Evolutionary conservation across 2,329 filamentous ascomycete genomes (phyloP), one percentile per base, ranked within the genome.

Genomic region (Periconia macrospinosa): DNA sequence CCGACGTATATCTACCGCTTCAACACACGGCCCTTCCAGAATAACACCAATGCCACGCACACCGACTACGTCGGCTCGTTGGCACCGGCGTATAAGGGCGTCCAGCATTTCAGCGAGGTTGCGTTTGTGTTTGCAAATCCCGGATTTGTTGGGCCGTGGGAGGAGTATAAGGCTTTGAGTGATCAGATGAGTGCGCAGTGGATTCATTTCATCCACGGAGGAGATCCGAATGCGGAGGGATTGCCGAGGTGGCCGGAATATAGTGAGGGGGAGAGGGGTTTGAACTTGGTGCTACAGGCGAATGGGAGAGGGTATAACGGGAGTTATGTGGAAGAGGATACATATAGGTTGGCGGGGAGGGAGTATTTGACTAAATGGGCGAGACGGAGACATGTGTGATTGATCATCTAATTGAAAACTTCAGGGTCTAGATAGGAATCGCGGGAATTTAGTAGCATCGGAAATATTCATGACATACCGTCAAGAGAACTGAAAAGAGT

Each of bases 1-100:
- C 69, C 81, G 1, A 77, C 80, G 2, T 88, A 85, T 71, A 82
- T 80, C 55, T 88, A 86, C 72, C 79, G 82, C 45, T 88, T 87
- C 76, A 84, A 87, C 62, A 73, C 71, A 5, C 63, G 67, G 13
- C 70, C 70, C 2, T 74, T 65, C 54, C n/a, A 52, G 27, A 55
- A 67, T 49, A 54, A 53, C 49, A 60, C 61, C 10, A 68, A 67
- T 15, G 56, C 66, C 0, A 66, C 58, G 0, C 65, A 50, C 20
- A 60, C 57, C 6, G 83, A 82, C 17, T 65, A 77, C 8, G 66
- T 77, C 0, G 77, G 78, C n/a, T 78, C 80, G 13, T 64, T 78
- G 6, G 60, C 67, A 1, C 70, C 75, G 0, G 72, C 73, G 15
- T 75, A 77, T 15, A 71, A 72, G 5, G 81, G 81, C 1, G 79